phyloP scores from a whole-genome alignment of 1,284 basidiomycete species.

The Malassezia sp. region DNA sequence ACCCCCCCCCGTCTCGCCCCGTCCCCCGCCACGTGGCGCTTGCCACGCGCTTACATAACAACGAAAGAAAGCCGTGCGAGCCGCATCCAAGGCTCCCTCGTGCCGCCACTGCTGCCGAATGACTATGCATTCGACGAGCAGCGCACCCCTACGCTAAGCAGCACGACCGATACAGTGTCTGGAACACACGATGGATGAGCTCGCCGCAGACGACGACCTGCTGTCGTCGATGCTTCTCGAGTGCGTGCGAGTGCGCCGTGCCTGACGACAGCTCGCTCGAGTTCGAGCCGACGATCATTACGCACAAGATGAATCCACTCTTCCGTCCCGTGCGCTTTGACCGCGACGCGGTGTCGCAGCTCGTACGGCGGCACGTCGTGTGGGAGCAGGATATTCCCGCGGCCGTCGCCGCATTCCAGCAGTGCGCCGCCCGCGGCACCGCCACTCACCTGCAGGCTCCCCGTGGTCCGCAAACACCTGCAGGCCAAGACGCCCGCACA shows the following conservation, averaged over 20 bases:
- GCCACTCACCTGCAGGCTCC: constrained; percentile 18
- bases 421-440: constrained; percentile 15
- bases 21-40: too few species aligned
- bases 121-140: too few species aligned
- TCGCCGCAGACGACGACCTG: constrained; percentile 43
- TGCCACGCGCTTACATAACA: too few species aligned
- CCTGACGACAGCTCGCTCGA: constrained; percentile 32
- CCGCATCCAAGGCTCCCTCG: too few species aligned
- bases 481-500: constrained; percentile 31
- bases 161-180: too few species aligned
- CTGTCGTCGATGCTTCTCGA: constrained; percentile 45
- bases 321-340: constrained; percentile 41
- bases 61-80: too few species aligned
- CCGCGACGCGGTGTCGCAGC: constrained; percentile 26
- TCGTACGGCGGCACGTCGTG: constrained; percentile 34
- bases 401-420: constrained; percentile 32
- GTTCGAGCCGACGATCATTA: constrained; percentile 42
- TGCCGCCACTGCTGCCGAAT: too few species aligned
- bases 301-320: constrained; percentile 45
- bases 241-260: constrained; percentile 17
- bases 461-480: constrained; percentile 34
- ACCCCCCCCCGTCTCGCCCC: too few species aligned
- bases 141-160: too few species aligned
- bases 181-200: constrained; percentile 41
- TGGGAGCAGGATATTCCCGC: constrained; percentile 29